A percentile compares a stretch with the other conserved stretches of the same genome.
phyloP scores from a whole-genome alignment of 345 rosid species.

The Brassica cretica region DNA sequence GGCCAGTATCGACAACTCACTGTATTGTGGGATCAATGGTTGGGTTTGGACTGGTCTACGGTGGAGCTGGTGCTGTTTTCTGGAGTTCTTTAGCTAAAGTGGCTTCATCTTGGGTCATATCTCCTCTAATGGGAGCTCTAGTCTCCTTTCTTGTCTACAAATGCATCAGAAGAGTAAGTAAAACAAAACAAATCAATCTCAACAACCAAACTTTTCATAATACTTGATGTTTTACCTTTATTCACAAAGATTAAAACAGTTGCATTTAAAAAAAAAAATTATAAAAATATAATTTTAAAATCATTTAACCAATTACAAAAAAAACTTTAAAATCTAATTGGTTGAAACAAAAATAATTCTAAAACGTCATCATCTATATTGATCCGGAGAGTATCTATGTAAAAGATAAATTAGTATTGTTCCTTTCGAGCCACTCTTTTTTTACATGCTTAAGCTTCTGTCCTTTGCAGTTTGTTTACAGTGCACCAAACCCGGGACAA shows the following conservation, averaged over 20 bases:
- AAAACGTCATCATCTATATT: too few species aligned
- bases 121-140: slow-evolving; percentile 82
- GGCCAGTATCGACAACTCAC: slow-evolving; percentile 98
- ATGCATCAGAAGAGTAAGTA: slow-evolving; percentile 90
- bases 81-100: slow-evolving; percentile 94
- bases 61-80: slow-evolving; percentile 92
- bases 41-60: slow-evolving; percentile 91
- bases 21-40: slow-evolving; percentile 98
- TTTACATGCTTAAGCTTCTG: neutral
- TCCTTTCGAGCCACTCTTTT: neutral
- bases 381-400: neutral
- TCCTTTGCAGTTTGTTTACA: slow-evolving; percentile 76
- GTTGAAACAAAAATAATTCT: too few species aligned
- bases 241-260: too few species aligned
- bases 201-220: slow-evolving; percentile 1
- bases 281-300: too few species aligned
- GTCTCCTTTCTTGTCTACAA: slow-evolving; percentile 89
- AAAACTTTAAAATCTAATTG: too few species aligned
- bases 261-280: too few species aligned
- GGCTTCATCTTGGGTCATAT: slow-evolving; percentile 91
- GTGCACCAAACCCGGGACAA: slow-evolving; percentile 95
- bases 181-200: neutral
- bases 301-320: too few species aligned
- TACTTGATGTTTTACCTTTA: too few species aligned
- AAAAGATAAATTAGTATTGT: neutral